Evolutionary conservation across 164 flowering plant species (phyloP).

Genomic region (Umbilicus rupestris): DNA sequence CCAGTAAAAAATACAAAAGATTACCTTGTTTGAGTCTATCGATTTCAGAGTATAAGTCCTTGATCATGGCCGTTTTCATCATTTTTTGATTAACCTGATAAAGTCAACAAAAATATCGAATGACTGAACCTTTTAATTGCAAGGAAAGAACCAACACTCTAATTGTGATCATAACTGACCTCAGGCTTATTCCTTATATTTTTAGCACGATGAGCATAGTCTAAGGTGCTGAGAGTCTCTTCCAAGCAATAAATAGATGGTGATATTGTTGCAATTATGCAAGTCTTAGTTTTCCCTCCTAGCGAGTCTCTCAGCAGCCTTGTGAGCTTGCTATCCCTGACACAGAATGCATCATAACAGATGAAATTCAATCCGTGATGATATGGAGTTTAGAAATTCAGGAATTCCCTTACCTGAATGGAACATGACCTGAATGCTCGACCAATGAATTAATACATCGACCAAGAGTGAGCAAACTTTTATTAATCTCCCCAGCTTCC

Average conservation of each 20-base stretch:
- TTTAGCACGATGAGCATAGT: slow-evolving; percentile 75
- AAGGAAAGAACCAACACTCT: neutral
- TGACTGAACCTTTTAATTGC: neutral
- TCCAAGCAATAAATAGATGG: slow-evolving; percentile 59
- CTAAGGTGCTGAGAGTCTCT: slow-evolving; percentile 77
- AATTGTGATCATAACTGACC: slow-evolving; percentile 24
- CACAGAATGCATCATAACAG: neutral
- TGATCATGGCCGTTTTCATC: slow-evolving; percentile 54
- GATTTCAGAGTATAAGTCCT: slow-evolving; percentile 64
- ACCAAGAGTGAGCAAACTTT: slow-evolving; percentile 87
- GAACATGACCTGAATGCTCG: slow-evolving; percentile 75
- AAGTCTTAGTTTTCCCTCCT: slow-evolving; percentile 83
- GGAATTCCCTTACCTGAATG: slow-evolving; percentile 46
- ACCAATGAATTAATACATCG: slow-evolving; percentile 81
- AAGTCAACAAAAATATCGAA: slow-evolving; percentile 11
- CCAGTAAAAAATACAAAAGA: neutral
- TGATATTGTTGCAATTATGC: slow-evolving; percentile 79
- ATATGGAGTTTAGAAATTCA: neutral
- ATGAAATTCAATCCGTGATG: neutral
- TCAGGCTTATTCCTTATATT: slow-evolving; percentile 78
- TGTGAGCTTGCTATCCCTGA: slow-evolving; percentile 82
- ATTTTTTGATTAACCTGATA: slow-evolving; percentile 74
- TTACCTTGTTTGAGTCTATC: slow-evolving; percentile 82
- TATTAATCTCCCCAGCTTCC: slow-evolving; percentile 94
- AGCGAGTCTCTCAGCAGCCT: slow-evolving; percentile 67